phyloP scores from a whole-genome alignment of 1,284 basidiomycete species.

The Mycocalia duriaeana region DNA sequence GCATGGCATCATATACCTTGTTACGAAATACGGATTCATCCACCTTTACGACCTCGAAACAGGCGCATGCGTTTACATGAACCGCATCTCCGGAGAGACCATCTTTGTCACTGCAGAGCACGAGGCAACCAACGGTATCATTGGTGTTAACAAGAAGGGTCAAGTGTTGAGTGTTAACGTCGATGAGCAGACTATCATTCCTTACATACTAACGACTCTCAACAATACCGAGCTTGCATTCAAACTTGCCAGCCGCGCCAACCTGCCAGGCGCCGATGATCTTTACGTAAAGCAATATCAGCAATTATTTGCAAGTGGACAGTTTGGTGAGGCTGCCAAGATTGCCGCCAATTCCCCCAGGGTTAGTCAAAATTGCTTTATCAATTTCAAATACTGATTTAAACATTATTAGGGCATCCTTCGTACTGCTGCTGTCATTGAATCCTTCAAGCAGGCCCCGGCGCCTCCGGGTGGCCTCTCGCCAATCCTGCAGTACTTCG shows the following conservation, averaged over 20 bases:
- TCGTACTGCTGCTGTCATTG: slow-evolving; percentile 93
- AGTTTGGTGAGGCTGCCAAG: slow-evolving; percentile 97
- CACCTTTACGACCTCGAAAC: slow-evolving; percentile 98
- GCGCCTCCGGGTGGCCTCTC: slow-evolving; percentile 87
- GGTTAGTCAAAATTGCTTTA: slow-evolving; percentile 33
- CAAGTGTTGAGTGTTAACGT: slow-evolving; percentile 97
- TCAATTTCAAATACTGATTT: slow-evolving; percentile 8
- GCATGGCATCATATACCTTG: slow-evolving; percentile 95
- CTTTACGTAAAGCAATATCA: slow-evolving; percentile 96
- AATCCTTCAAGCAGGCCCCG: slow-evolving; percentile 96
- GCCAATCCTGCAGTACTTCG: slow-evolving; percentile 98
- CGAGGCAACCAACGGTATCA: slow-evolving; percentile 91
- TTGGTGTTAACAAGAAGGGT: slow-evolving; percentile 99
- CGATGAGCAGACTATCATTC: slow-evolving; percentile 94
- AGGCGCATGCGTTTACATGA: slow-evolving; percentile 99
- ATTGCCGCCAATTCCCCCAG: slow-evolving; percentile 96
- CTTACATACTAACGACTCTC: slow-evolving; percentile 89
- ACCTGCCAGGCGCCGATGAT: slow-evolving; percentile 96
- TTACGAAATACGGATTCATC: slow-evolving; percentile 99
- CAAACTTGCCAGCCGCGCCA: slow-evolving; percentile 96
- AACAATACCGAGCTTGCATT: slow-evolving; percentile 99
- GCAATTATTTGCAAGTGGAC: slow-evolving; percentile 84
- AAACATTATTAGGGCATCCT: slow-evolving; percentile 74
- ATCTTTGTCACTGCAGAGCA: slow-evolving; percentile 99
- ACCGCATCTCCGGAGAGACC: slow-evolving; percentile 98